Percentiles rank a stretch among this genome's conserved stretches.
phyloP scores from a whole-genome alignment of 73 alveolate genomes.

The Paramecium biaurelia region DNA sequence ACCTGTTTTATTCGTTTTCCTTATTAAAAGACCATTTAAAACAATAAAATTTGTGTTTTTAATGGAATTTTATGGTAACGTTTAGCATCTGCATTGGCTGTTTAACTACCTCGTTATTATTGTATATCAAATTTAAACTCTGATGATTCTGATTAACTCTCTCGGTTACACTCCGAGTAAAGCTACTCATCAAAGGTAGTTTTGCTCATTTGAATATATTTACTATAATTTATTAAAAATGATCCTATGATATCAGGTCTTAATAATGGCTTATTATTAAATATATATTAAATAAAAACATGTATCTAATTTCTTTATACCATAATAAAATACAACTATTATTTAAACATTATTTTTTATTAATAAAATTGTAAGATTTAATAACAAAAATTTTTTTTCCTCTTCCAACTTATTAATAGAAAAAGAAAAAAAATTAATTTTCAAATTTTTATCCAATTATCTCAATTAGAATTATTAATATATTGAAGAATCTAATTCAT shows the following conservation, averaged over 20 bases:
- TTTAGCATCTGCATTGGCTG: not conserved
- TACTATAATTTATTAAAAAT: not conserved
- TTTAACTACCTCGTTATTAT: not conserved
- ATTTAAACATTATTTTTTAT: not conserved
- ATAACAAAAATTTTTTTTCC: not conserved
- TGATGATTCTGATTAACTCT: not conserved
- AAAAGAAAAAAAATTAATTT: not conserved
- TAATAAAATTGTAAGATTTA: too few species aligned
- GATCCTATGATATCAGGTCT: not conserved
- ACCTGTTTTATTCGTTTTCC: constrained; percentile 20
- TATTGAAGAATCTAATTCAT: not conserved
- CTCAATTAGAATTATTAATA: not conserved
- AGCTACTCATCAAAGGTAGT: not conserved
- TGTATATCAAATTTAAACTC: not conserved
- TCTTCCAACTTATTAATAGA: not conserved
- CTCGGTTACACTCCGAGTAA: not conserved
- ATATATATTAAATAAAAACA: not conserved
- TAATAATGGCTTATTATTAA: not conserved
- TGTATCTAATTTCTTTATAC: not conserved
- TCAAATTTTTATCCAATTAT: not conserved
- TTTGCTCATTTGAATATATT: not conserved
- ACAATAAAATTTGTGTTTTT: not conserved
- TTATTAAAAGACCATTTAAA: not conserved
- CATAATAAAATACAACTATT: not conserved
- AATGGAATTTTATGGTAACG: constrained; percentile 29